Evolutionary conservation across 305 asterid species (phyloP).

Genomic region (Fraxinus greggii): DNA sequence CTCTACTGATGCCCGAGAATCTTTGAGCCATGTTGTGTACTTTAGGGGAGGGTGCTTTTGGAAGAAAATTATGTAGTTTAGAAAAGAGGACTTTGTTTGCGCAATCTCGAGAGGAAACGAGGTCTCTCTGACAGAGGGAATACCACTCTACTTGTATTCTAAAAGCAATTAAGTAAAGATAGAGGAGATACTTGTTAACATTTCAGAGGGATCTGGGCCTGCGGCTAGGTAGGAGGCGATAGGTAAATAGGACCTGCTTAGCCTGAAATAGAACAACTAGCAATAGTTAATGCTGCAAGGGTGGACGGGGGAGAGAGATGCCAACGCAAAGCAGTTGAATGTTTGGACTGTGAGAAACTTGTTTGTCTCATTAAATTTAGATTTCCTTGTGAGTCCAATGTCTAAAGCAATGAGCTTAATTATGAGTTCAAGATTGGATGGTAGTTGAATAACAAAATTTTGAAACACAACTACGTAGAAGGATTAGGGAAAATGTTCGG

Average conservation of each 20-base stretch:
- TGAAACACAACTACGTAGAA: neutral
- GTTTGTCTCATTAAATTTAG: neutral
- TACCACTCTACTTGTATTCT: neutral
- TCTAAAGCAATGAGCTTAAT: neutral
- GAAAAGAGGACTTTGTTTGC: neutral
- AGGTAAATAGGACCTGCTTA: neutral
- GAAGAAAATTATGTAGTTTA: neutral
- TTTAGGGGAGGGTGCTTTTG: neutral
- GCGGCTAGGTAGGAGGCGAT: neutral
- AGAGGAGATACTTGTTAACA: neutral
- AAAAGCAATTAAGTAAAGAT: neutral
- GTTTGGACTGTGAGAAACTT: neutral
- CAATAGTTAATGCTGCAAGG: neutral
- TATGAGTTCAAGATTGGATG: slow-evolving; percentile 2
- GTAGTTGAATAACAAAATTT: neutral
- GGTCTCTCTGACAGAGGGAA: neutral
- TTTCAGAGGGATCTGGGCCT: neutral
- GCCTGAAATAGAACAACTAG: neutral
- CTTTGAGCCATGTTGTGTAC: neutral
- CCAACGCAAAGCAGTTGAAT: neutral
- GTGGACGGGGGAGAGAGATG: neutral
- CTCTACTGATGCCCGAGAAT: neutral
- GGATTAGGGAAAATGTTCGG: neutral
- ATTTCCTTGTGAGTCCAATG: neutral
- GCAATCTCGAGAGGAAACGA: neutral